Evolutionary conservation across 176 grass and related monocot species (phyloP).

Genomic region (Raddia guianensis): DNA sequence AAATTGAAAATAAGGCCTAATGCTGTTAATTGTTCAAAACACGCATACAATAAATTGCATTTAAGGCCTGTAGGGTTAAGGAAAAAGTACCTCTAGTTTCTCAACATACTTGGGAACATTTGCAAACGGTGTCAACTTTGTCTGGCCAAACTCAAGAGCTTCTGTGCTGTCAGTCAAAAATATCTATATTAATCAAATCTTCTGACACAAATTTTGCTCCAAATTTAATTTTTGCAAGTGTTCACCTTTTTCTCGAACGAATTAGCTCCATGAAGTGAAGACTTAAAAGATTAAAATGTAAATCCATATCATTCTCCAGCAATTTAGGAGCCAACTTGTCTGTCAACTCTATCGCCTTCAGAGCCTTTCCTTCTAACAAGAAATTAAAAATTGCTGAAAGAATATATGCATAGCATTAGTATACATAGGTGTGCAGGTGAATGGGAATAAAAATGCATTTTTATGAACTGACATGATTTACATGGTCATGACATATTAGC

Average conservation of each 20-base stretch:
- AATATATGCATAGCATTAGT: constrained; percentile 35
- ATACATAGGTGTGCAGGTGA: not conserved
- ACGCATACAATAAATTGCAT: not conserved
- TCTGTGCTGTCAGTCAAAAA: constrained; percentile 76
- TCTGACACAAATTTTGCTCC: constrained; percentile 6
- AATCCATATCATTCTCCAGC: constrained; percentile 79
- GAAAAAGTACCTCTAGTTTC: constrained; percentile 81
- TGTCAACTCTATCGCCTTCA: constrained; percentile 89
- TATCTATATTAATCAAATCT: constrained; percentile 30
- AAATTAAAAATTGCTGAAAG: constrained; percentile 79
- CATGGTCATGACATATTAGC: not conserved
- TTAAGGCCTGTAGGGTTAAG: not conserved
- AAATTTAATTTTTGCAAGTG: constrained; percentile 31
- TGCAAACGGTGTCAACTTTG: constrained; percentile 75
- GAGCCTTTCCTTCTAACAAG: constrained; percentile 74
- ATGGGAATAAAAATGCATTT: not conserved
- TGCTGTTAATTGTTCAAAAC: not conserved
- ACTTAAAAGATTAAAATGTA: constrained; percentile 91
- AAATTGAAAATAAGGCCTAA: not conserved
- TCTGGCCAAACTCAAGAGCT: constrained; percentile 92
- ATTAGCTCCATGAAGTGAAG: constrained; percentile 95
- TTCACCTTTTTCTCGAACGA: constrained; percentile 71
- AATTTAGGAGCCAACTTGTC: constrained; percentile 83
- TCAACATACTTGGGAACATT: constrained; percentile 77
- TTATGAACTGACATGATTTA: not conserved